Conservation (phyloP, 2,329 filamentous ascomycete genomes). For the Gremmenia infestans region DNA sequence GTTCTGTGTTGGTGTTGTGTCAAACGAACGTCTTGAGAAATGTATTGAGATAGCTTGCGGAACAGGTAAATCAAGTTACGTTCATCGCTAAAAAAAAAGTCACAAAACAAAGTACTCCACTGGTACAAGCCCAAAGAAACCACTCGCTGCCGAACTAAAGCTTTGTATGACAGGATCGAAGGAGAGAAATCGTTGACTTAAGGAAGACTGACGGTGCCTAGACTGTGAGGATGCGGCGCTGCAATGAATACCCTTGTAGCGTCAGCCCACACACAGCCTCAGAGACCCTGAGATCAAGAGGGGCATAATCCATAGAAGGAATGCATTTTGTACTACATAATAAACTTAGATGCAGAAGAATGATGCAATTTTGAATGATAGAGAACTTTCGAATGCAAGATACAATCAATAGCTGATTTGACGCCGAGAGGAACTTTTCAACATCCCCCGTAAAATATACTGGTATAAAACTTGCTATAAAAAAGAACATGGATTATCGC, state of each 20-base stretch:
- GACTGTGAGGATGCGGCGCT: neutral
- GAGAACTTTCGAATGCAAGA: too few species aligned
- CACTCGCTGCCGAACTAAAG: neutral
- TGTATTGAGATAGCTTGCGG: neutral
- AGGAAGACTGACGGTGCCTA: neutral
- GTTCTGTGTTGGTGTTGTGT: neutral
- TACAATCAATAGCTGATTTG: too few species aligned
- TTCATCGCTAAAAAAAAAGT: neutral
- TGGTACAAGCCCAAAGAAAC: neutral
- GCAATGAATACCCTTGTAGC: neutral
- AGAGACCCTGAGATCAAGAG: too few species aligned
- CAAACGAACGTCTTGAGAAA: neutral
- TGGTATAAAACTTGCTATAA: too few species aligned
- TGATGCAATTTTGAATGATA: too few species aligned
- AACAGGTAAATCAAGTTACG: neutral
- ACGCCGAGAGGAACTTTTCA: too few species aligned
- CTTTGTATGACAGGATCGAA: neutral
- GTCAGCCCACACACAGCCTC: too few species aligned
- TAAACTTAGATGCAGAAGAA: too few species aligned
- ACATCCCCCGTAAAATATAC: too few species aligned
- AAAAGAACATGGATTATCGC: too few species aligned
- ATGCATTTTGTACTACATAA: too few species aligned
- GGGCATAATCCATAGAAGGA: too few species aligned
- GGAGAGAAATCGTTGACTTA: neutral
- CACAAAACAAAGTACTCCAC: neutral